A percentile compares a stretch with the other conserved stretches of the same genome.
Evolutionary conservation across 345 rosid species (phyloP).

Genomic region (Salix purpurea): DNA sequence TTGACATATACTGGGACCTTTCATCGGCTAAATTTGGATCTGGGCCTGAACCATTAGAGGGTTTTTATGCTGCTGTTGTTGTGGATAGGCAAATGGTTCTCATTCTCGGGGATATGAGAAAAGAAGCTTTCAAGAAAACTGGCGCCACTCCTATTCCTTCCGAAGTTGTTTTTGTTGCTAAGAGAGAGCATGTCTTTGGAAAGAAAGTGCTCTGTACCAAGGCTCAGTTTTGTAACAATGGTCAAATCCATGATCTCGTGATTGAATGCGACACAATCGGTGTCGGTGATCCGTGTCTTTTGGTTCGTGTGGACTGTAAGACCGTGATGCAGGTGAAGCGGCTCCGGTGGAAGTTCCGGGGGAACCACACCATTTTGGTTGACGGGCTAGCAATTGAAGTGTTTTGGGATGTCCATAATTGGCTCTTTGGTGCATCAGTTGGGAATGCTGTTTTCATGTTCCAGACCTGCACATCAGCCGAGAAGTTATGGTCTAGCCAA

Average conservation of each 20-base stretch:
- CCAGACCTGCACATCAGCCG: constrained; percentile 68
- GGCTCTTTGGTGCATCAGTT: constrained; percentile 70
- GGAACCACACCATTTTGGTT: constrained; percentile 69
- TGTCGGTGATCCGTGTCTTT: constrained; percentile 60
- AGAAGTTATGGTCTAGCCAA: constrained; percentile 64
- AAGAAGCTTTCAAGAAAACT: constrained; percentile 79
- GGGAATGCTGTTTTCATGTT: constrained; percentile 93
- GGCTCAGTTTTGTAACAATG: constrained; percentile 66
- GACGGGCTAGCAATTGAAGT: constrained; percentile 75
- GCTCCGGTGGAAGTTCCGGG: constrained; percentile 83
- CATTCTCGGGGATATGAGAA: constrained; percentile 86
- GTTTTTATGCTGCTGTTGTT: constrained; percentile 73
- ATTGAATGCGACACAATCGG: constrained; percentile 62
- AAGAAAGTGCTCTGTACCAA: constrained; percentile 62
- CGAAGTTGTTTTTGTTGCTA: constrained; percentile 51
- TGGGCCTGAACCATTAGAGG: constrained; percentile 82
- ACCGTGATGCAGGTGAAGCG: constrained; percentile 72
- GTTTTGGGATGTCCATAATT: constrained; percentile 87
- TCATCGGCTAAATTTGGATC: constrained; percentile 77
- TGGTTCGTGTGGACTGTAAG: constrained; percentile 71
- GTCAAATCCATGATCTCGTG: constrained; percentile 57
- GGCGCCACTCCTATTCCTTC: constrained; percentile 38
- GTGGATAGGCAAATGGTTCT: constrained; percentile 69
- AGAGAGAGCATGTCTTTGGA: constrained; percentile 78
- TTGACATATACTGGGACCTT: constrained; percentile 84